Evolutionary conservation across 257 asterid species (phyloP), one percentile per base, ranked within the genome.

Genomic region (Solanum neorickii): DNA sequence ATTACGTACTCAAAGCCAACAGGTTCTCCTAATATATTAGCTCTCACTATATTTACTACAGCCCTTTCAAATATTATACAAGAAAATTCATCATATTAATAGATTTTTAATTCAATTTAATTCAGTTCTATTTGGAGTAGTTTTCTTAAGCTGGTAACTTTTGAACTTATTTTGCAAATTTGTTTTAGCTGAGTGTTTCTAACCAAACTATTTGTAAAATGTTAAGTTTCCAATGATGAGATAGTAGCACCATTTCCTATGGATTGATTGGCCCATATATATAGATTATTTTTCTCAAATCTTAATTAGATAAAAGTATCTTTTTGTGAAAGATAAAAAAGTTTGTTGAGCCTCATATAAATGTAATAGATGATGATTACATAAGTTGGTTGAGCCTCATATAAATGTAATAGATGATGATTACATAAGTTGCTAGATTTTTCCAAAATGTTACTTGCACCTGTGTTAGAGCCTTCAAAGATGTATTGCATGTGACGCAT

Each of bases 1-100:
- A 89, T 89, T 86, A 93, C 98, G 72, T 97, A 94, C 99, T 92
- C 95, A 87, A 92, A 91, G 82, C 95, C 93, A 88, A 93, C 52
- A 83, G 98, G 98, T 86, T 98, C 97, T 56, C 98, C 98, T 93
- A 95, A 69, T 69, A 29, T 14, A 29, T 14, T 69, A 69, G 6
- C 39, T 69, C 76, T 35, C 12, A 29, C 39, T 15, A 35, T 35
- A 69, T 29, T 11, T 69, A 15, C 41, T 69, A 31, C 42, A 8
- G 10, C 23, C n/a, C 12, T 35, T 14, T 15, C n/a, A 69, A 69
- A 69, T 12, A 29, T 69, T 41, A 31, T 13, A 69, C 31, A 69
- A 31, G 42, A 69, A 42, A 69, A 15, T 31, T 69, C 23, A 69
- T 29, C 76, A 69, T 31, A 31, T 15, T 29, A 15, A 69, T 29